Conservation (phyloP, 352 stramenopile species). For the Elongisporangium anandrum region DNA sequence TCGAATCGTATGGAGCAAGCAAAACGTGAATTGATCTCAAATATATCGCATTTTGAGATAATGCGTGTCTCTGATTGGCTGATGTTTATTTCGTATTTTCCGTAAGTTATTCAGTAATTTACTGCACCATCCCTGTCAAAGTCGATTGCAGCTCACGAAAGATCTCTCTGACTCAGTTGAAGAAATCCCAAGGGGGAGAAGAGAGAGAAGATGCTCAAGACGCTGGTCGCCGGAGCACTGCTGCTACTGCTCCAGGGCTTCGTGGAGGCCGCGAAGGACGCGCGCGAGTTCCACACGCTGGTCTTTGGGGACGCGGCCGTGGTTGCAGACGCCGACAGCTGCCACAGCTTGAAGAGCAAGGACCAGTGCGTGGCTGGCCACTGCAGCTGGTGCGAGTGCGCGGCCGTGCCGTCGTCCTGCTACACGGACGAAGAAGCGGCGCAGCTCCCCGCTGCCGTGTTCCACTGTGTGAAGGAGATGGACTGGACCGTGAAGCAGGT, state of each 20-base stretch:
- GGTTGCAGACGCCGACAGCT: conserved; percentile 20
- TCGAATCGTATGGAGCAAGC: too few relatives aligned
- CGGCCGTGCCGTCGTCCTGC: conserved; percentile 76
- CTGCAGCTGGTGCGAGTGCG: conserved; percentile 74
- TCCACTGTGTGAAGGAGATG: conserved; percentile 54
- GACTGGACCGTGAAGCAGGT: conserved; percentile 5
- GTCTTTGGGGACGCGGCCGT: conserved; percentile 21
- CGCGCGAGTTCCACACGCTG: conserved; percentile 10
- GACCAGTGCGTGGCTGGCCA: conserved; percentile 45
- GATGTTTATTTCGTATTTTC: too few relatives aligned
- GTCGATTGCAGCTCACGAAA: too few relatives aligned
- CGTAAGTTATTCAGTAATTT: too few relatives aligned
- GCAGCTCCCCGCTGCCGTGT: conserved; percentile 64
- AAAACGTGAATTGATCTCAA: too few relatives aligned
- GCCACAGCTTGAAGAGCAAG: conserved; percentile 44
- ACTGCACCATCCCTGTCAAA: too few relatives aligned
- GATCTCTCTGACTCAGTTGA: too few relatives aligned
- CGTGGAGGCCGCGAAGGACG: not conserved
- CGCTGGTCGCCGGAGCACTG: not conserved
- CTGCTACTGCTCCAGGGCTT: conserved; percentile 4
- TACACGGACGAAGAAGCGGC: conserved; percentile 65
- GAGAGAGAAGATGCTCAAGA: conserved; percentile 1
- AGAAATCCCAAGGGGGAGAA: not conserved
- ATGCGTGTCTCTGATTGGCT: too few relatives aligned
- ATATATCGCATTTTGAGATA: too few relatives aligned